Percentiles rank a stretch among this genome's conserved stretches.
Evolutionary conservation across 139 green algal species (phyloP).

Genomic region (Asterochloris erici): DNA sequence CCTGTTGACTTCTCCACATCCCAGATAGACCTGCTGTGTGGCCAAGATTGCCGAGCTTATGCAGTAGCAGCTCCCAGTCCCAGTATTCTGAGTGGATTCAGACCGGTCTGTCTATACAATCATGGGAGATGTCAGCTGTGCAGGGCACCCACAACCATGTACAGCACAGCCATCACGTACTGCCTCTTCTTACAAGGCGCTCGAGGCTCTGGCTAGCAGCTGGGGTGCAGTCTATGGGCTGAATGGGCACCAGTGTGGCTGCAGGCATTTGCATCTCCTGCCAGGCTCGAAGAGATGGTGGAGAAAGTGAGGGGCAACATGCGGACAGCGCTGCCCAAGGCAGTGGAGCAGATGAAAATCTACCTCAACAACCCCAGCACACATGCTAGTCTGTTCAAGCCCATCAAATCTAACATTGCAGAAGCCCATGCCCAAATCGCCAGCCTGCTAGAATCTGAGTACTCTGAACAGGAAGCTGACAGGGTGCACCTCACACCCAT

Average conservation of each 20-base stretch:
- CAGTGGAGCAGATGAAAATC: constrained; percentile 67
- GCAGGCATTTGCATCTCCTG: constrained; percentile 87
- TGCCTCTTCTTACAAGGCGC: too few species aligned
- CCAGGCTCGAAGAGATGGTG: constrained; percentile 80
- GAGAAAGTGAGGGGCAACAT: constrained; percentile 72
- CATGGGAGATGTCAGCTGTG: too few species aligned
- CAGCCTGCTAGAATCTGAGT: constrained; percentile 68
- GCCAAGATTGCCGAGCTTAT: too few species aligned
- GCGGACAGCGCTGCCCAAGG: constrained; percentile 48
- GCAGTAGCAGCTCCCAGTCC: too few species aligned
- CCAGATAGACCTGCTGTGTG: not conserved
- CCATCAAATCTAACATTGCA: constrained; percentile 90
- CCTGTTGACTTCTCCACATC: not conserved
- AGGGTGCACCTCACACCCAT: constrained; percentile 38
- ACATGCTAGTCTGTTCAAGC: constrained; percentile 79
- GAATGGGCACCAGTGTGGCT: not conserved
- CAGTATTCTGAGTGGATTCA: too few species aligned
- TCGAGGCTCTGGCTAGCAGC: too few species aligned
- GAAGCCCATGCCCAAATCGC: constrained; percentile 91
- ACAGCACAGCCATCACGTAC: too few species aligned
- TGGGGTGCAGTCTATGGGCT: not conserved
- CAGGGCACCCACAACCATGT: too few species aligned
- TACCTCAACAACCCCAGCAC: constrained; percentile 84
- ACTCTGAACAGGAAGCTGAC: constrained; percentile 51
- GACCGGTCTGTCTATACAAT: too few species aligned